Evolutionary conservation across 2,329 filamentous ascomycete species (phyloP).

Genomic region (Ophiostoma sp.): DNA sequence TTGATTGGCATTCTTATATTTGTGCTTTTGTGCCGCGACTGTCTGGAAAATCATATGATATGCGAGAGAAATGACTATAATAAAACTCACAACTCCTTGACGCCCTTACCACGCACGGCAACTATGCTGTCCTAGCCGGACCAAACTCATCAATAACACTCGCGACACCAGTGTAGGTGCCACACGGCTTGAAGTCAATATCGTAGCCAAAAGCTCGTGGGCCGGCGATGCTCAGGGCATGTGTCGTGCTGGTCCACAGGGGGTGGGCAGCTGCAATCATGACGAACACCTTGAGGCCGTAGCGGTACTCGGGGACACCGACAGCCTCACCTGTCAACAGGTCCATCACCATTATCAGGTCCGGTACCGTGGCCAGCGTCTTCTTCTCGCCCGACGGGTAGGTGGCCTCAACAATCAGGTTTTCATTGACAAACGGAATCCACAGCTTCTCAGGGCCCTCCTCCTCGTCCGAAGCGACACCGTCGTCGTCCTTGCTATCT

Average conservation of each 20-base stretch:
- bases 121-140: not conserved
- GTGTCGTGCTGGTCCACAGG: constrained; percentile 46
- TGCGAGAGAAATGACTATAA: no score
- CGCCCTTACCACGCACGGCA: not conserved
- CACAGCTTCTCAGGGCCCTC: constrained; percentile 23
- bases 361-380: constrained; percentile 44
- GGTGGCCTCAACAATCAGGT: constrained; percentile 27
- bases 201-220: constrained; percentile 39
- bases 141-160: constrained; percentile 50
- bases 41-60: no score
- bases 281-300: constrained; percentile 47
- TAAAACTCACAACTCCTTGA: no score
- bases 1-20: no score
- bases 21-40: no score
- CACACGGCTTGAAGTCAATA: constrained; percentile 44
- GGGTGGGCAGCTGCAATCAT: constrained; percentile 51
- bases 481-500: not conserved
- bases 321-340: constrained; percentile 44
- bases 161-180: constrained; percentile 43
- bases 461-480: constrained; percentile 10
- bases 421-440: constrained; percentile 32
- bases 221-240: constrained; percentile 46
- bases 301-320: constrained; percentile 51
- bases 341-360: constrained; percentile 46
- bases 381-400: constrained; percentile 28